Evolutionary conservation across 148 eudicot genomes (phyloP).

Genomic region (Chenopodium berlandieri): DNA sequence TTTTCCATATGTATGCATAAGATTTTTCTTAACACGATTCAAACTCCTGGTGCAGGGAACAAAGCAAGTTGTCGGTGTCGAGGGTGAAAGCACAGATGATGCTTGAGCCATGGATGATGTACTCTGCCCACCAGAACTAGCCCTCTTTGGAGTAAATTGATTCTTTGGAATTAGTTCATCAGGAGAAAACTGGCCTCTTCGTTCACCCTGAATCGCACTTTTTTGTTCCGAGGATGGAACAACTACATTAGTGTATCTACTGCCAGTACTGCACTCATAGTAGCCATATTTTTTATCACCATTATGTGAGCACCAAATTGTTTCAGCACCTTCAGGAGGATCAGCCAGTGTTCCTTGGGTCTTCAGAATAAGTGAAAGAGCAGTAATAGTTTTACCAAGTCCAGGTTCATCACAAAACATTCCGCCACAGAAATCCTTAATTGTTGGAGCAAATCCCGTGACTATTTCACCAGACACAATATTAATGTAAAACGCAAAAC

Average conservation of each 20-base stretch:
- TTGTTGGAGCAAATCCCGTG: slow-evolving; percentile 49
- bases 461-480: slow-evolving; percentile 68
- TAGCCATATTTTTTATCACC: slow-evolving; percentile 80
- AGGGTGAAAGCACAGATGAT: slow-evolving; percentile 26
- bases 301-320: slow-evolving; percentile 64
- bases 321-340: slow-evolving; percentile 61
- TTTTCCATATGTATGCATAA: slow-evolving; percentile 47
- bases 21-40: slow-evolving; percentile 56
- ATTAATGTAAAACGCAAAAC: slow-evolving; percentile 58
- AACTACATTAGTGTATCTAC: slow-evolving; percentile 33
- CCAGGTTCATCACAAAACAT: slow-evolving; percentile 99
- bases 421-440: slow-evolving; percentile 83
- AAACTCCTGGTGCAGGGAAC: slow-evolving; percentile 40
- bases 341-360: slow-evolving; percentile 83
- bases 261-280: slow-evolving; percentile 58
- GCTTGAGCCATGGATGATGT: slow-evolving; percentile 26
- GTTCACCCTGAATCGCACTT: slow-evolving; percentile 39
- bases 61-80: slow-evolving; percentile 30
- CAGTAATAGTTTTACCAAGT: slow-evolving; percentile 91
- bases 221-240: slow-evolving; percentile 36
- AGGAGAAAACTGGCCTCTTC: slow-evolving; percentile 54
- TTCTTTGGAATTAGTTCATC: slow-evolving; percentile 44
- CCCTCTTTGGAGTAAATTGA: slow-evolving; percentile 32
- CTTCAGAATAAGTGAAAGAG: slow-evolving; percentile 90
- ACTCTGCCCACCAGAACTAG: slow-evolving; percentile 24